These are phyloP conservation scores for Smallanthus sonchifolius DNA, from an alignment of 129 eudicot genomes.

Conservation along the genomic window DNA sequence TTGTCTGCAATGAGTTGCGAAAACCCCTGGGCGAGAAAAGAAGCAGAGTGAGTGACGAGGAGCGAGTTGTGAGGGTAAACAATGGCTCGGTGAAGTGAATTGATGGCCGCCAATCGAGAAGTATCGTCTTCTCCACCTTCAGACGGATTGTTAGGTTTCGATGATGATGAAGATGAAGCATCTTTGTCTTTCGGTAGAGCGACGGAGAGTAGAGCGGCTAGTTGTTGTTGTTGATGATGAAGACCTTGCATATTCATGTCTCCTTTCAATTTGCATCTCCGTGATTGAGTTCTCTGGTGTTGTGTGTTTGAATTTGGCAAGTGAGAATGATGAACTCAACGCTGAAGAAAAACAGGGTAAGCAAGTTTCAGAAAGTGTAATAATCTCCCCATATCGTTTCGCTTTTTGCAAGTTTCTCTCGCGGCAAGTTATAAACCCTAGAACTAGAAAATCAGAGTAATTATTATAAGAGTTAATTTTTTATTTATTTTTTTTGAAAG, in stretches of 20 bases:
- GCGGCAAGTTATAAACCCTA: background rate
- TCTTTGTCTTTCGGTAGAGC: constrained; percentile 62
- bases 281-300: constrained; percentile 11
- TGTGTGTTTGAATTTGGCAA: constrained; percentile 16
- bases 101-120: constrained; percentile 60
- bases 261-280: constrained; percentile 41
- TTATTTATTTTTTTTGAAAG: no score
- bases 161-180: constrained; percentile 27
- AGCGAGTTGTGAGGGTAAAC: constrained; percentile 84
- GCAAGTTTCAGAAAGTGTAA: background rate
- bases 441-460: background rate
- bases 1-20: constrained; percentile 83
- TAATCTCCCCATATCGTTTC: background rate
- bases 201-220: constrained; percentile 79
- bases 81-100: constrained; percentile 78
- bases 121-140: constrained; percentile 49
- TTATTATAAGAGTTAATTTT: no score
- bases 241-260: constrained; percentile 74
- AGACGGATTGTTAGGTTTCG: constrained; percentile 23
- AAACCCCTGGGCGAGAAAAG: constrained; percentile 81
- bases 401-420: background rate
- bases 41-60: constrained; percentile 81
- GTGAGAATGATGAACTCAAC: constrained; percentile 13
- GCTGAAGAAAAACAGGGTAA: constrained; percentile 6
- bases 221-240: constrained; percentile 90